Evolutionary conservation across 148 eudicot species (phyloP).

Genomic region (Rhododendron ferrugineum): DNA sequence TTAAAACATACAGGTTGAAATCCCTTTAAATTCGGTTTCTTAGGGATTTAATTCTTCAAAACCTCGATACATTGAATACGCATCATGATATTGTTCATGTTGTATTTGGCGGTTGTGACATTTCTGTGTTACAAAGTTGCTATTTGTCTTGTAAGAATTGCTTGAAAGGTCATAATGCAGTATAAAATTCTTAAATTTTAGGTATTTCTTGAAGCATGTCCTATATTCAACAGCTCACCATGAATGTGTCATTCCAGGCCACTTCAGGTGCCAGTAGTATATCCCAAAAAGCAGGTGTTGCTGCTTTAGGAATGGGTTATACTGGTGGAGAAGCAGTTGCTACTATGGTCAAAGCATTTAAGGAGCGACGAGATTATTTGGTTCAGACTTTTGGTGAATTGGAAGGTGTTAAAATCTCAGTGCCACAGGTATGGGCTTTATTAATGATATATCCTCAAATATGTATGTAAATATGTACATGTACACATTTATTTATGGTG

Average conservation of each 20-base stretch:
- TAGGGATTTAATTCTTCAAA: background rate
- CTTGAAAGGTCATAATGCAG: background rate
- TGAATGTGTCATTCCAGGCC: conserved; percentile 32
- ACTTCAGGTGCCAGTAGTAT: conserved; percentile 91
- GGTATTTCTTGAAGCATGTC: background rate
- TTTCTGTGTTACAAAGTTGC: background rate
- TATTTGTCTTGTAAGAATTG: background rate
- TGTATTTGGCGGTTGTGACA: background rate
- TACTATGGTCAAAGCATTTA: conserved; percentile 83
- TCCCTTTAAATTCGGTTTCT: background rate
- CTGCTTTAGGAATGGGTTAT: conserved; percentile 88
- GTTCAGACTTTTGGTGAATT: conserved; percentile 64
- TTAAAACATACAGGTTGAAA: background rate
- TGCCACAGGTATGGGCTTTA: conserved; percentile 55
- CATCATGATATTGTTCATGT: background rate
- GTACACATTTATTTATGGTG: background rate
- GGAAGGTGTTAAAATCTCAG: conserved; percentile 82
- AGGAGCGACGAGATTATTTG: conserved; percentile 79
- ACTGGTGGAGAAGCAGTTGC: conserved; percentile 86
- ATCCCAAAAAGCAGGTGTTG: conserved; percentile 88
- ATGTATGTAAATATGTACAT: background rate
- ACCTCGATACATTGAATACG: background rate
- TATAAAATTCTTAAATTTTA: background rate
- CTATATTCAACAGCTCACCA: background rate
- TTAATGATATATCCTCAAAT: background rate